These are phyloP conservation scores for Draba incana DNA, from an alignment of 345 rosid species.

Conservation along the genomic window DNA sequence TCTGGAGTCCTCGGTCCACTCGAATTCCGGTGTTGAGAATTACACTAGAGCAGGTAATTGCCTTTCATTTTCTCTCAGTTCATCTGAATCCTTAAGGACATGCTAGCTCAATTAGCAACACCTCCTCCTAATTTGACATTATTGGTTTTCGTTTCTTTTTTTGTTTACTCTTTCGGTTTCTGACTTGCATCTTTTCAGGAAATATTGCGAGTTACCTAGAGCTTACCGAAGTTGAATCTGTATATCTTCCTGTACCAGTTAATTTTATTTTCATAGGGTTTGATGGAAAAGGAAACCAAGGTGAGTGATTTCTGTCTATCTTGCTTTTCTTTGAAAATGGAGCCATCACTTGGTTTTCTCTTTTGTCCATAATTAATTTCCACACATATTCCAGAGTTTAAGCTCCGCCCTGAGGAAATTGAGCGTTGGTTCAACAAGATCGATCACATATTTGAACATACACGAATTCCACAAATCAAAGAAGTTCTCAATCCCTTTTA, in stretches of 20 bases:
- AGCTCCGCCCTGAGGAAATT: constrained; percentile 81
- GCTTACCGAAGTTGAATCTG: constrained; percentile 87
- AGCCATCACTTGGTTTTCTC: constrained; percentile 20
- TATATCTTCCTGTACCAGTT: constrained; percentile 89
- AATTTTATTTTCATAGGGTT: constrained; percentile 95
- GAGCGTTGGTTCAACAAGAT: constrained; percentile 94
- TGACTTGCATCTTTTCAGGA: constrained; percentile 43
- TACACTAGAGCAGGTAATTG: constrained; percentile 81
- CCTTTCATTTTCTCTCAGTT: background rate
- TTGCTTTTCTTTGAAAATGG: constrained; percentile 10
- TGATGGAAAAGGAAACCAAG: constrained; percentile 97
- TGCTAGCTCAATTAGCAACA: background rate
- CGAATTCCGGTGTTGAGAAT: constrained; percentile 59
- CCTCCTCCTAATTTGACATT: background rate
- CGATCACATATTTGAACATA: constrained; percentile 90
- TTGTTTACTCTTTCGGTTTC: background rate
- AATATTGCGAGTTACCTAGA: constrained; percentile 81
- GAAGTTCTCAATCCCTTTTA: constrained; percentile 77
- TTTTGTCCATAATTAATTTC: constrained; percentile 27
- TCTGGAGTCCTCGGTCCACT: constrained; percentile 59
- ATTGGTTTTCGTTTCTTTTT: background rate
- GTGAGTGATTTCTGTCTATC: constrained; percentile 41
- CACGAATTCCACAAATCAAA: constrained; percentile 74
- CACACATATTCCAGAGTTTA: constrained; percentile 56
- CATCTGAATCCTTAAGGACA: constrained; percentile 3